These are phyloP conservation scores for Helichrysum umbraculigerum DNA, from an alignment of 129 eudicot genomes.

Conservation along the genomic window DNA sequence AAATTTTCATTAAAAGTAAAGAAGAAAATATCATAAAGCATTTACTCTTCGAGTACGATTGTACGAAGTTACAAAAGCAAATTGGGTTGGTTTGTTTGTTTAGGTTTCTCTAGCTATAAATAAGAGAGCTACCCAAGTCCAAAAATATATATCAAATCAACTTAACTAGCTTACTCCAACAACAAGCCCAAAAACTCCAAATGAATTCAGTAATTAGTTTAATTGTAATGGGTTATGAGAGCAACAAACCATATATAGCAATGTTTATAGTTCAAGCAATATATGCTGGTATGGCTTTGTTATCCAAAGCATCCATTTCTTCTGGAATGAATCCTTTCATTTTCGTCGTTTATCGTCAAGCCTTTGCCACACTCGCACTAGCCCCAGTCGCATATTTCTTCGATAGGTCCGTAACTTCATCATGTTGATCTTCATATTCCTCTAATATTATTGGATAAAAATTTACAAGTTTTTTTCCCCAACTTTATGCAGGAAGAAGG, in stretches of 20 bases:
- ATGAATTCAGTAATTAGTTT: constrained; percentile 8
- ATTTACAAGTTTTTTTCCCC: background rate
- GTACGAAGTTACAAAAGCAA: constrained; percentile 20
- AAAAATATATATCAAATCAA: constrained; percentile 17
- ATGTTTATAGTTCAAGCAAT: constrained; percentile 54
- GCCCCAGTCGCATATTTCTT: constrained; percentile 63
- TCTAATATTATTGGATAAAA: background rate
- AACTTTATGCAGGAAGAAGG: constrained; percentile 37
- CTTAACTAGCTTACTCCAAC: background rate
- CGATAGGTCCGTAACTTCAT: constrained; percentile 43
- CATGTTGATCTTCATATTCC: background rate
- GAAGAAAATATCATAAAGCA: constrained; percentile 10
- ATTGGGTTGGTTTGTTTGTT: constrained; percentile 10
- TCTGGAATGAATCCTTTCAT: constrained; percentile 75
- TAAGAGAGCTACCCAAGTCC: constrained; percentile 22
- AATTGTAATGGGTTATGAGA: constrained; percentile 38
- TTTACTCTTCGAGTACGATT: constrained; percentile 19
- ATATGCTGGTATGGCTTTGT: constrained; percentile 76
- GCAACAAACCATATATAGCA: constrained; percentile 50
- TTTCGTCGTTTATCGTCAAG: constrained; percentile 75
- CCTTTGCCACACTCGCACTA: constrained; percentile 56
- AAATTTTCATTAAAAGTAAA: background rate
- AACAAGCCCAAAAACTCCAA: constrained; percentile 1
- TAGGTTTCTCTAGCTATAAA: constrained; percentile 28
- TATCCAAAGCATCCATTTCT: constrained; percentile 67